Evolutionary conservation across 371 early-diverging fungal species (phyloP).

Genomic region (Dinochytrium kinnereticum): DNA sequence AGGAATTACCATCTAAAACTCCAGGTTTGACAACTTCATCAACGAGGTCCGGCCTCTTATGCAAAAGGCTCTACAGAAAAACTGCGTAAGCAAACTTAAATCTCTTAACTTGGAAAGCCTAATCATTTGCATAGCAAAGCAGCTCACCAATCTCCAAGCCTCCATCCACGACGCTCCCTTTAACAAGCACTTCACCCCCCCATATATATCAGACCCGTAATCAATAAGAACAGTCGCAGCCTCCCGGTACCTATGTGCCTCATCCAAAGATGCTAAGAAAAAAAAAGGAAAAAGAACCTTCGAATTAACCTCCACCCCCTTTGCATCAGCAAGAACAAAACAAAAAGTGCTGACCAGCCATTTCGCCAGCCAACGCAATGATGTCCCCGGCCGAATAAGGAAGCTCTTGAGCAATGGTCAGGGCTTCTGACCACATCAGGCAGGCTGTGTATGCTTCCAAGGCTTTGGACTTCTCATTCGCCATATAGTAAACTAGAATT

Average conservation of each 20-base stretch:
- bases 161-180: slow-evolving; percentile 76
- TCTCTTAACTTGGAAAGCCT: slow-evolving; percentile 6
- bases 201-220: slow-evolving; percentile 68
- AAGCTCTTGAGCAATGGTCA: slow-evolving; percentile 33
- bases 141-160: slow-evolving; percentile 47
- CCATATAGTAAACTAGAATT: slow-evolving; percentile 65
- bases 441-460: slow-evolving; percentile 71
- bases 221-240: slow-evolving; percentile 70
- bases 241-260: slow-evolving; percentile 54
- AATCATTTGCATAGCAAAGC: slow-evolving; percentile 12
- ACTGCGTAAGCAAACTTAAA: too few species aligned
- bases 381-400: slow-evolving; percentile 15
- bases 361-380: slow-evolving; percentile 28
- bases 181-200: slow-evolving; percentile 65
- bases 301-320: too few species aligned
- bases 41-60: slow-evolving; percentile 69
- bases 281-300: slow-evolving; percentile 9
- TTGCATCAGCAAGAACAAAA: neutral
- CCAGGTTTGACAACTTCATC: slow-evolving; percentile 79
- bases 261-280: slow-evolving; percentile 5
- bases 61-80: slow-evolving; percentile 58
- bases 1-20: slow-evolving; percentile 62
- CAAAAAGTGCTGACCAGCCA: slow-evolving; percentile 27
- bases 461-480: slow-evolving; percentile 65
- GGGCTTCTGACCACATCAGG: slow-evolving; percentile 62